A percentile compares a stretch with the other conserved stretches of the same genome.
These are phyloP conservation scores for Marasmius fiardii DNA, from an alignment of 1,284 basidiomycete species.

Conservation along the genomic window DNA sequence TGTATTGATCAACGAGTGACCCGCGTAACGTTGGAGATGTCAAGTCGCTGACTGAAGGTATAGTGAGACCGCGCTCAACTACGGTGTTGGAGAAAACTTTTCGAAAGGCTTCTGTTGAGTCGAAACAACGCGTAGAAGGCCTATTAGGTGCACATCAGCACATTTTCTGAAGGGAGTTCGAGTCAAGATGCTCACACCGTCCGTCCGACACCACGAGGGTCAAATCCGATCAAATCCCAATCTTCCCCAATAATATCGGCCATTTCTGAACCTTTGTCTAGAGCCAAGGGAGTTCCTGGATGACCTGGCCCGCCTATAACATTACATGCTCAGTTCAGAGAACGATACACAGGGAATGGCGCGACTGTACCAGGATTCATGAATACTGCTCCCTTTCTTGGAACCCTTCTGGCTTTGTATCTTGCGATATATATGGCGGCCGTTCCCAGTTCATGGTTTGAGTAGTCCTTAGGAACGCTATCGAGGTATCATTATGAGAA, in stretches of 20 bases:
- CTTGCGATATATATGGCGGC: neutral
- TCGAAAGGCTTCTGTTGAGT: conserved; percentile 19
- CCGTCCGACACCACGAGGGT: conserved; percentile 38
- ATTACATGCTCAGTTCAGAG: neutral
- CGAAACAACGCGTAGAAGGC: conserved; percentile 34
- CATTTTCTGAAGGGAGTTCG: neutral
- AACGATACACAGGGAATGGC: neutral
- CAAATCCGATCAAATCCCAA: conserved; percentile 40
- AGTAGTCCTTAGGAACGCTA: neutral
- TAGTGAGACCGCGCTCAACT: conserved; percentile 31
- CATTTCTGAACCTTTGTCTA: neutral
- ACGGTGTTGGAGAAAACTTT: conserved; percentile 35
- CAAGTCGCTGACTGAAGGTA: conserved; percentile 24
- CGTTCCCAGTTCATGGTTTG: neutral
- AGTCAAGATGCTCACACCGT: conserved; percentile 23
- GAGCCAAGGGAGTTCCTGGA: conserved; percentile 18
- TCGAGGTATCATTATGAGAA: neutral
- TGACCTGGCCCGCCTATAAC: conserved; percentile 26
- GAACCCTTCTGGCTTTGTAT: conserved; percentile 18
- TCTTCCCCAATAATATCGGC: conserved; percentile 24
- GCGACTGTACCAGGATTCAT: conserved; percentile 22
- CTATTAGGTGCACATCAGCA: conserved; percentile 16
- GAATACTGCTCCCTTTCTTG: conserved; percentile 22
- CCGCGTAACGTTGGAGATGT: conserved; percentile 22
- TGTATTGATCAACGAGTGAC: conserved; percentile 29